Percentiles rank a stretch among this genome's conserved stretches.
phyloP scores from a whole-genome alignment of 768 basidiomycete genomes.

The Mrakia gelida region DNA sequence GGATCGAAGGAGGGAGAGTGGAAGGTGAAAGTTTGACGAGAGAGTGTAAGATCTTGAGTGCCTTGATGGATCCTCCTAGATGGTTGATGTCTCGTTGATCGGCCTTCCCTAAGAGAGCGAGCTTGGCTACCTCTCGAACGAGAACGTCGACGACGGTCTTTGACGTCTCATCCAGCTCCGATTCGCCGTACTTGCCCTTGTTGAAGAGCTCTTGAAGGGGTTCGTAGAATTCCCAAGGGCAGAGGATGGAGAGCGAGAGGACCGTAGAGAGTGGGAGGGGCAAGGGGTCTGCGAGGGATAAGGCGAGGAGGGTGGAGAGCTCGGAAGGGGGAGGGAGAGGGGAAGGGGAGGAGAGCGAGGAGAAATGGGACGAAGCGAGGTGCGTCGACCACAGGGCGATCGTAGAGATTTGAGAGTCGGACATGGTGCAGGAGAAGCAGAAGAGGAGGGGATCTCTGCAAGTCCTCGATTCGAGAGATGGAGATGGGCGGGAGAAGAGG shows the following conservation, averaged over 20 bases:
- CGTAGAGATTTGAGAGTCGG: background rate
- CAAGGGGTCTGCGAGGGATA: background rate
- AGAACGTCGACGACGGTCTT: background rate
- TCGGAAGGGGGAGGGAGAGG: slow-evolving; percentile 7
- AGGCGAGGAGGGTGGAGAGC: slow-evolving; percentile 1
- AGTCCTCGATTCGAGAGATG: no score
- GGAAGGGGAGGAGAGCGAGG: background rate
- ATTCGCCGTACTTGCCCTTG: background rate
- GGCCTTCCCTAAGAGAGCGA: background rate
- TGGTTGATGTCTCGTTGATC: background rate
- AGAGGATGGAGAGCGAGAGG: background rate
- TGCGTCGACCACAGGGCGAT: background rate
- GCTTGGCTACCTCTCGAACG: background rate
- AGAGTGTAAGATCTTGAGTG: slow-evolving; percentile 6
- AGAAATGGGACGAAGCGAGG: background rate
- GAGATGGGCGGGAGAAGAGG: no score
- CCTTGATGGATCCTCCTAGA: background rate
- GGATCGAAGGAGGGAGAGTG: background rate
- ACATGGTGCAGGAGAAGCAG: background rate
- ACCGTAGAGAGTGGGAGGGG: background rate
- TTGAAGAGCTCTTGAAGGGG: slow-evolving; percentile 4
- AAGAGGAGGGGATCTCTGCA: no score
- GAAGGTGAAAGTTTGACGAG: background rate
- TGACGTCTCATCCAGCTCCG: background rate
- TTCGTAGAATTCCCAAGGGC: slow-evolving; percentile 6